Percentiles rank a stretch among this genome's conserved stretches.
phyloP scores from a whole-genome alignment of 352 stramenopile species.

The Hyaloperonospora brassicae region DNA sequence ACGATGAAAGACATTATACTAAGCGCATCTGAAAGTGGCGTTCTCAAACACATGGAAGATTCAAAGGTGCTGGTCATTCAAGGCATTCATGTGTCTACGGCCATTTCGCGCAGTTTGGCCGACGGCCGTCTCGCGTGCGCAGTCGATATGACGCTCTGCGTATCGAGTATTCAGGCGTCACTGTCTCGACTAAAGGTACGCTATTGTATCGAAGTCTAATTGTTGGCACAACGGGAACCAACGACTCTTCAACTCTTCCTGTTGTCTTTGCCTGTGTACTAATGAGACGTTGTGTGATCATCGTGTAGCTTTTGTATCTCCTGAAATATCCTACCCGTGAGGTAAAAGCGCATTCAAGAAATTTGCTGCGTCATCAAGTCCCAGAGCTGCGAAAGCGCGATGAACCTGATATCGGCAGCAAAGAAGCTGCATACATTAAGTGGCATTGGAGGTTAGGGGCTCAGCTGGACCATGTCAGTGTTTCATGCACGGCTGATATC shows the following conservation, averaged over 20 bases:
- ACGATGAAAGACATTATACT: slow-evolving; percentile 12
- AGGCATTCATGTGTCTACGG: slow-evolving; percentile 9
- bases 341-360: slow-evolving; percentile 1
- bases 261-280: not conserved
- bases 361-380: not conserved
- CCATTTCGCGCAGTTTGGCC: slow-evolving; percentile 19
- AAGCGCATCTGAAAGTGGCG: slow-evolving; percentile 13
- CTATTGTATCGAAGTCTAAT: too few species aligned
- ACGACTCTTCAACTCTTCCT: too few species aligned
- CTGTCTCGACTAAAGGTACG: slow-evolving; percentile 34
- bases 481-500: slow-evolving; percentile 21
- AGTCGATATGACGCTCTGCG: slow-evolving; percentile 15
- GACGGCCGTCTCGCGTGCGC: slow-evolving; percentile 15
- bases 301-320: slow-evolving; percentile 36
- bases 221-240: too few species aligned
- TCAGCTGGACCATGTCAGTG: slow-evolving; percentile 20
- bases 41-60: slow-evolving; percentile 17
- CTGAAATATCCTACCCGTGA: slow-evolving; percentile 25
- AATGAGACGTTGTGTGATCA: slow-evolving; percentile 2
- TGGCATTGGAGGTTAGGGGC: slow-evolving; percentile 28
- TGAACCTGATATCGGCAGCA: slow-evolving; percentile 1
- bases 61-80: slow-evolving; percentile 14
- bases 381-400: slow-evolving; percentile 2
- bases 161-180: slow-evolving; percentile 18
- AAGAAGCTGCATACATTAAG: not conserved